Evolutionary conservation across 768 basidiomycete species (phyloP).

Genomic region (Leccinum subgranulosum): DNA sequence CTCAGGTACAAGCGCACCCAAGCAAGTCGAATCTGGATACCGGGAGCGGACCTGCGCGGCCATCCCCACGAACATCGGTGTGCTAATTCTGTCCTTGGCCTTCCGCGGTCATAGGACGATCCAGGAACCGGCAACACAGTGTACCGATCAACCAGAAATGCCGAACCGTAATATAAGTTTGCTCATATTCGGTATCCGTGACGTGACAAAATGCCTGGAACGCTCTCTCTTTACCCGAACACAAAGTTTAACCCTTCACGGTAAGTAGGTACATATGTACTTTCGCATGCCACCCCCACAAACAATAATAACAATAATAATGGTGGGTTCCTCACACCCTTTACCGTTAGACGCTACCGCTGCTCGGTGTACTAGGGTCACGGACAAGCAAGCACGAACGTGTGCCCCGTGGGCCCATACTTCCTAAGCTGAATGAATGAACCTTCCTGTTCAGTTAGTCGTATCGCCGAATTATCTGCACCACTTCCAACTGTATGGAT

Average conservation of each 20-base stretch:
- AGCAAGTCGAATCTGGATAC: not conserved
- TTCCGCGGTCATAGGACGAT: conserved; percentile 33
- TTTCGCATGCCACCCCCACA: conserved; percentile 8
- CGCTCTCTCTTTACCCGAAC: conserved; percentile 1
- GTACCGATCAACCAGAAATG: conserved; percentile 17
- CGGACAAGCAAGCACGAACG: conserved; percentile 2
- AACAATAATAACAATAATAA: not conserved
- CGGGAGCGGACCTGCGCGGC: not conserved
- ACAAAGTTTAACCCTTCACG: conserved; percentile 6
- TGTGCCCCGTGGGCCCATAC: conserved; percentile 7
- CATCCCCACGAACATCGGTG: not conserved
- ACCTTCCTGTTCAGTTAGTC: conserved; percentile 4
- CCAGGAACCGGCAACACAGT: conserved; percentile 25
- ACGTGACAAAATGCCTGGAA: conserved; percentile 15
- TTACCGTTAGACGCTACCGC: not conserved
- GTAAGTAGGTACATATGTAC: not conserved
- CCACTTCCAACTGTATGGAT: conserved; percentile 12
- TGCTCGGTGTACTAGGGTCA: not conserved
- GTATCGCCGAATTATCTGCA: conserved; percentile 23
- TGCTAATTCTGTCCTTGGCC: conserved; percentile 3
- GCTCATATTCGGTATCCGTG: conserved; percentile 16
- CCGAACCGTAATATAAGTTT: conserved; percentile 25
- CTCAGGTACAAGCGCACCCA: not conserved
- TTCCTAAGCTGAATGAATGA: not conserved
- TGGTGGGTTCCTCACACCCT: not conserved